Conservation (phyloP, 176 grass and related monocot species). For the Ampelocalamus luodianensis region DNA sequence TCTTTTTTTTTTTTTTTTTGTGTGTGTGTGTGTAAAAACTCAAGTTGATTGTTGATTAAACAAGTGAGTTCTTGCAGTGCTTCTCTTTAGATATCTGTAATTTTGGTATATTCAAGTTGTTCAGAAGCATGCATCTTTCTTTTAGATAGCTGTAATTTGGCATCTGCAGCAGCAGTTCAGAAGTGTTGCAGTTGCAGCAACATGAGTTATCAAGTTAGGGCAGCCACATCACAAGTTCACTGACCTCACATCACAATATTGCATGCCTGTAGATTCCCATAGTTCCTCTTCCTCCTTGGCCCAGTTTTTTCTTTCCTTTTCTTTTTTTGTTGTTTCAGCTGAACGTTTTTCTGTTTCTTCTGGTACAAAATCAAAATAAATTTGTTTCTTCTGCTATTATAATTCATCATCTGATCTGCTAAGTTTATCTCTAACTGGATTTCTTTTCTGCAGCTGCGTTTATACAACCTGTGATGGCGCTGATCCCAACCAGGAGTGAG, state of each 20-base stretch:
- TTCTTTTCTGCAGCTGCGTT: conserved; percentile 7
- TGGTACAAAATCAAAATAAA: neutral
- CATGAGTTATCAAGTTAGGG: neutral
- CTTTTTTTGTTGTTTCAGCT: neutral
- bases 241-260: neutral
- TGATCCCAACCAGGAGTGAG: neutral
- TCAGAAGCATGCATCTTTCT: neutral
- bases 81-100: neutral
- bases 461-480: neutral
- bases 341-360: neutral
- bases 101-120: neutral
- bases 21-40: no score
- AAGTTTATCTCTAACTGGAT: neutral
- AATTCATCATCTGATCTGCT: neutral
- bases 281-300: conserved; percentile 4
- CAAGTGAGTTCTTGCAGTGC: neutral
- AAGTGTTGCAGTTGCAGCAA: neutral
- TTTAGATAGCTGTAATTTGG: neutral
- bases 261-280: neutral
- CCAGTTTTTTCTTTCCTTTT: neutral
- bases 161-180: neutral
- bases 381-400: neutral
- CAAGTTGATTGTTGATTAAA: neutral
- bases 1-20: fast-evolving
- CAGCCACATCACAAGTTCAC: neutral